A percentile compares a stretch with the other conserved stretches of the same genome.
phyloP scores from a whole-genome alignment of 1,284 basidiomycete genomes.

The Pisolithus thermaeus region DNA sequence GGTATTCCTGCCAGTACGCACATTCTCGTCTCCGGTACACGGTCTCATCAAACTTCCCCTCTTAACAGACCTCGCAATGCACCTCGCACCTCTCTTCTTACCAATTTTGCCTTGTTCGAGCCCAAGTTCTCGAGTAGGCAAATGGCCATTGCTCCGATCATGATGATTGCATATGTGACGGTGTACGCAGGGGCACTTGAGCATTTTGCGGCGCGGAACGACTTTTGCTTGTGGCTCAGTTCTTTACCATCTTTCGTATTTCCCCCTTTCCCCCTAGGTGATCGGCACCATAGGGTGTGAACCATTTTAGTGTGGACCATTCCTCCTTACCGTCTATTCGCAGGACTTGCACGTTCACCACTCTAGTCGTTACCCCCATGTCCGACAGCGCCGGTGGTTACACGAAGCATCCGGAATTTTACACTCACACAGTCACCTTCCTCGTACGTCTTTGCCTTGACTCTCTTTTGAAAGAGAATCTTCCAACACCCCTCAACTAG shows the following conservation, averaged over 20 bases:
- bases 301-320: background rate
- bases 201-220: background rate
- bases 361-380: background rate
- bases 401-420: no score
- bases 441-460: no score
- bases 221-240: background rate
- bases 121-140: no score
- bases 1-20: slow-evolving; percentile 5
- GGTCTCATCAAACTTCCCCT: slow-evolving; percentile 48
- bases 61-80: slow-evolving; percentile 56
- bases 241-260: background rate
- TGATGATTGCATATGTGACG: background rate
- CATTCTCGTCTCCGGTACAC: slow-evolving; percentile 24
- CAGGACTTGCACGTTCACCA: no score
- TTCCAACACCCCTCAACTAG: background rate
- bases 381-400: background rate
- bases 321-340: background rate
- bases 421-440: no score
- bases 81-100: slow-evolving; percentile 52
- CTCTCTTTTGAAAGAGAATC: background rate
- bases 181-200: background rate
- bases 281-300: no score
- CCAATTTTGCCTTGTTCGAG: slow-evolving; percentile 53
- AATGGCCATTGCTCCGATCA: background rate
- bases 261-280: no score